Base-by-base conservation (phyloP, 1,139 yeast genomes). In the Arxiozyma slooffiae region DNA sequence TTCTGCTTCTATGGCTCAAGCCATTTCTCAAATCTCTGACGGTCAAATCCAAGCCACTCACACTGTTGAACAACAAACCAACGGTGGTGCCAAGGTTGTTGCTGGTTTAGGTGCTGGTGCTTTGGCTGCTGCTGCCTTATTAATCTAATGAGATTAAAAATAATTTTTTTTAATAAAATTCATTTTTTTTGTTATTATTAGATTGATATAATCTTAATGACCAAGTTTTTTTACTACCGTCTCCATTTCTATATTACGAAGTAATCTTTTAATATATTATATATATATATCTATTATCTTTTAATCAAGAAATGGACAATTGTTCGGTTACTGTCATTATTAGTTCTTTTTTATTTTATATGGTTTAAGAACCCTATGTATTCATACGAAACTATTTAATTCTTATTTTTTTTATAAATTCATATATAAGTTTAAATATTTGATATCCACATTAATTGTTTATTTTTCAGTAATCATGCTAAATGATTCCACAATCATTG, bases 1-100 rank as follows among this genome's bases (percentile, higher is more conserved):
- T 45, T 54, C 64, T 34, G 57, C 63, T 38, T n/a, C 21, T 14
- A 23, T 24, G 16, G 26, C 44, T 17, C 36, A 44, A 39, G 46
- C 49, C 11, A 36, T 37, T 18, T 45, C 48, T 30, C 47, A 34
- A 39, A 46, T 37, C 18, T 30, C 44, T 22, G 38, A 34, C 9
- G 40, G 39, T 40, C 40, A 46, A 46, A 21, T 30, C 22, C 30
- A 40, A 30, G 42, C 48, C 21, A 46, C 48, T 23, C 26, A 18
- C 26, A 1, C 45, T 20, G n/a, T 48, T 43, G 38, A 42, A 21
- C 44, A 44, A 26, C 49, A 51, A 44, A 48, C 51, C 38, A 47
- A 51, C 39, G 52, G 53, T 51, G 53, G 48, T 44, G 51, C 46
- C 21, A 51, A 46, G 41, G 37, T 34, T 39, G 34, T 44, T 24